phyloP scores from a whole-genome alignment of 73 alveolate species.

The Tetrahymena malaccensis region DNA sequence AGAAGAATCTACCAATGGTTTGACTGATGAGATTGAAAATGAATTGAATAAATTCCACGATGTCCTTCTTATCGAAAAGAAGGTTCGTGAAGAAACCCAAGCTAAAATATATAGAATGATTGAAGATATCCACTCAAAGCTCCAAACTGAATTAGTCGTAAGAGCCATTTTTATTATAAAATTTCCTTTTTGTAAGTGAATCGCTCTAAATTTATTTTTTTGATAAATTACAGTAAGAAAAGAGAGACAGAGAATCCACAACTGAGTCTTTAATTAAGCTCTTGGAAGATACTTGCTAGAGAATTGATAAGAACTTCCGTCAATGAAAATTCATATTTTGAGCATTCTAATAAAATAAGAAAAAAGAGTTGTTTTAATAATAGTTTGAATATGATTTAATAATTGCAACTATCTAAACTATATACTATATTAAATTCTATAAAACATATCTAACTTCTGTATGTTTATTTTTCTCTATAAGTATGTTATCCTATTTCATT shows the following conservation, averaged over 20 bases:
- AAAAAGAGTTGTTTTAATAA: neutral
- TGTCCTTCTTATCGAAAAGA: neutral
- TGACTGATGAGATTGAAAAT: neutral
- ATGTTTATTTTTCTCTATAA: neutral
- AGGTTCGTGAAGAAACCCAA: neutral
- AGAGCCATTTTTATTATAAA: neutral
- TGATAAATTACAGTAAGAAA: neutral
- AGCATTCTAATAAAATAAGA: neutral
- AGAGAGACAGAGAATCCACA: neutral
- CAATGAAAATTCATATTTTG: neutral
- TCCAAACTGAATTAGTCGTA: neutral
- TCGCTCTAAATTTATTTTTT: neutral
- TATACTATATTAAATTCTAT: neutral
- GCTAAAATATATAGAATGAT: neutral
- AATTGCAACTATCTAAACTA: neutral
- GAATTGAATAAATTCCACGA: neutral
- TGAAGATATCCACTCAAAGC: neutral
- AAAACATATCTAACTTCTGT: neutral
- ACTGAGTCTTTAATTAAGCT: neutral
- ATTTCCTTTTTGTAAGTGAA: neutral
- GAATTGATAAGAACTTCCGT: neutral
- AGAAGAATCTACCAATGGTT: neutral
- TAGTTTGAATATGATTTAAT: neutral
- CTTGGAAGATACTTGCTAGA: neutral
- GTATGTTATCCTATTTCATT: neutral